phyloP scores from a whole-genome alignment of 75 land plant species.

The Sequoiadendron giganteum region DNA sequence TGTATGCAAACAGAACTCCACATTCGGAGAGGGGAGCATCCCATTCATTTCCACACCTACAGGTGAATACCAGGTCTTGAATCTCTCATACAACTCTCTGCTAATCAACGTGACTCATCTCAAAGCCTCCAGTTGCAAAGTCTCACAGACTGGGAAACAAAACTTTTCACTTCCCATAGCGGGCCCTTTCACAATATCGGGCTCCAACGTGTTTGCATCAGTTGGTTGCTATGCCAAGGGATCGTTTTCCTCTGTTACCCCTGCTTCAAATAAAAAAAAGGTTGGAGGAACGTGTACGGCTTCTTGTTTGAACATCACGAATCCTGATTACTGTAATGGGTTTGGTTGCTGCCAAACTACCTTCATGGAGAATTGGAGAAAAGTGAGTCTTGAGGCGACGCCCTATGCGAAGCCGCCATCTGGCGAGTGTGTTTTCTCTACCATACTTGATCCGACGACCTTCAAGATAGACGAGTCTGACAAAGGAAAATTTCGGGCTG shows the following conservation, averaged over 20 bases:
- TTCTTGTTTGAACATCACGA: not conserved
- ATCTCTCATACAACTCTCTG: not conserved
- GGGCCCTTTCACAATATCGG: not conserved
- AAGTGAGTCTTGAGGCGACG: not conserved
- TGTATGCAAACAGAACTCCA: not conserved
- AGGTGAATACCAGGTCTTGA: not conserved
- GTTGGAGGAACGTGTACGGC: not conserved
- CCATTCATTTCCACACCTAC: not conserved
- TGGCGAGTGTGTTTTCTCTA: not conserved
- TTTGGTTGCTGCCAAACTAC: constrained; percentile 3
- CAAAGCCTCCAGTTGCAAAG: not conserved
- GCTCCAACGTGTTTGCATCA: not conserved
- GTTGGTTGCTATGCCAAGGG: not conserved
- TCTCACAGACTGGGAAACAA: not conserved
- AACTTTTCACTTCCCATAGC: not conserved
- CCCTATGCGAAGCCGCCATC: not conserved
- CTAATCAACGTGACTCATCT: not conserved
- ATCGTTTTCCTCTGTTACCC: not conserved
- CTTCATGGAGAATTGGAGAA: not conserved
- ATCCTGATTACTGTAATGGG: not conserved
- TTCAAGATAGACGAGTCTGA: not conserved
- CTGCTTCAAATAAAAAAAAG: not conserved
- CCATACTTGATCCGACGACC: not conserved
- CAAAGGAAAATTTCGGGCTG: not conserved
- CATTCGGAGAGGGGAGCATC: not conserved